Evolutionary conservation across 1,284 basidiomycete genomes (phyloP).

Genomic region (Tilletia horrida): DNA sequence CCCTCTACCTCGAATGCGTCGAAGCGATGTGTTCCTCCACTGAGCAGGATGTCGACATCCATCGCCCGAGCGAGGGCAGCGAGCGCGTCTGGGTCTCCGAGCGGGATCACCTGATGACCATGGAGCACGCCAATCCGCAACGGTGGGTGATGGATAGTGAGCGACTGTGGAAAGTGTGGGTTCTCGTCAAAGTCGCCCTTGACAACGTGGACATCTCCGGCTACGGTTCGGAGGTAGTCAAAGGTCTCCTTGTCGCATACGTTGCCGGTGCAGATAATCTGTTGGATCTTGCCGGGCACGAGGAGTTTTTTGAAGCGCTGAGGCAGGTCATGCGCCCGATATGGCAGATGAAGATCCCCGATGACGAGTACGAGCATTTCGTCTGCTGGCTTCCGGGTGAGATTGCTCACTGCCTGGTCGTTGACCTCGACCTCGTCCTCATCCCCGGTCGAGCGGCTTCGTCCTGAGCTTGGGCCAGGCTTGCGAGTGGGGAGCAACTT

Average conservation of each 20-base stretch:
- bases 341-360: conserved; percentile 51
- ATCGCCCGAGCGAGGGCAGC: conserved; percentile 80
- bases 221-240: conserved; percentile 93
- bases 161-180: conserved; percentile 72
- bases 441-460: no score
- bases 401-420: no score
- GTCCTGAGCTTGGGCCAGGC: no score
- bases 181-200: conserved; percentile 94
- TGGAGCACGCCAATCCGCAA: conserved; percentile 89
- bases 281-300: conserved; percentile 91
- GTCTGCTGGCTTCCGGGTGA: neutral
- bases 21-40: conserved; percentile 93
- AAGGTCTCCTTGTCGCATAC: conserved; percentile 95
- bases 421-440: no score
- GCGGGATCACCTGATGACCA: conserved; percentile 89
- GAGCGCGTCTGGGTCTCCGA: conserved; percentile 84
- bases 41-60: conserved; percentile 93
- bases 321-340: conserved; percentile 75
- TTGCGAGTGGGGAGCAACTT: no score
- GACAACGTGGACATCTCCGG: conserved; percentile 88
- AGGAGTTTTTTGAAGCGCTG: conserved; percentile 95
- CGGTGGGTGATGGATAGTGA: conserved; percentile 78
- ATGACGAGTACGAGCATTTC: conserved; percentile 50
- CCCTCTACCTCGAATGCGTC: conserved; percentile 87
- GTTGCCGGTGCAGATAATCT: conserved; percentile 96